These are phyloP conservation scores for Dothistroma septosporum DNA, from an alignment of 2,329 filamentous ascomycete species.

Conservation along the genomic window DNA sequence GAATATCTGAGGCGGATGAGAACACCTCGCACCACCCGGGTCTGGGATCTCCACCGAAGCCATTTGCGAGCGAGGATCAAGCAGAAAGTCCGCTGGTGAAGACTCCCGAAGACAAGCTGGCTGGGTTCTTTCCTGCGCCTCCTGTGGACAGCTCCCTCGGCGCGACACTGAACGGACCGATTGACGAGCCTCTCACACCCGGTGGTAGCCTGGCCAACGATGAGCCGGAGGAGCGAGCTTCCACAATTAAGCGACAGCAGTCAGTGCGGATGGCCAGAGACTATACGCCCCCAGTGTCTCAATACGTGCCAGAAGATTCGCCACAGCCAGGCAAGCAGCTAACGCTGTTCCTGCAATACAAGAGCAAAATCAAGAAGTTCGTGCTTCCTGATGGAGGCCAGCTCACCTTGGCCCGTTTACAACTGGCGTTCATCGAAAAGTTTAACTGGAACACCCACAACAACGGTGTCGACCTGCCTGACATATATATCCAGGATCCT, in stretches of 20 bases:
- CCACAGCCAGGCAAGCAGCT: slow-evolving; percentile 79
- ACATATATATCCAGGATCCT: slow-evolving; percentile 96
- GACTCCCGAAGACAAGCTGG: slow-evolving; percentile 64
- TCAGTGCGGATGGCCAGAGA: slow-evolving; percentile 20
- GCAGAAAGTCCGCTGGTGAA: slow-evolving; percentile 49
- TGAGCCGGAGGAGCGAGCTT: slow-evolving; percentile 10
- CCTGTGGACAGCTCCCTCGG: slow-evolving; percentile 21
- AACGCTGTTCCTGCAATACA: slow-evolving; percentile 92
- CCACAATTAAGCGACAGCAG: slow-evolving; percentile 12
- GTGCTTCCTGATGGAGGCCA: slow-evolving; percentile 80
- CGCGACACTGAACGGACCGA: slow-evolving; percentile 36
- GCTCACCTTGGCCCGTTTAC: slow-evolving; percentile 79
- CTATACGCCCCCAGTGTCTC: slow-evolving; percentile 38
- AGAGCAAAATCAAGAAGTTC: slow-evolving; percentile 95
- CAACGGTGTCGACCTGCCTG: slow-evolving; percentile 85
- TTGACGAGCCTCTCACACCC: slow-evolving; percentile 29
- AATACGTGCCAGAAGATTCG: slow-evolving; percentile 52
- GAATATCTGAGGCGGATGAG: slow-evolving; percentile 59
- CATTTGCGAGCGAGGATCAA: slow-evolving; percentile 9
- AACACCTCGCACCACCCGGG: slow-evolving; percentile 40
- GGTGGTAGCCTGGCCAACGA: slow-evolving; percentile 10
- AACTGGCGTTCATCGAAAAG: slow-evolving; percentile 97
- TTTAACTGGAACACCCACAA: slow-evolving; percentile 98
- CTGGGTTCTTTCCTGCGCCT: slow-evolving; percentile 29
- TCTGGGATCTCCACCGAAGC: slow-evolving; percentile 30